phyloP scores from a whole-genome alignment of 2,329 filamentous ascomycete genomes.

The Arthrinium phaeospermum region DNA sequence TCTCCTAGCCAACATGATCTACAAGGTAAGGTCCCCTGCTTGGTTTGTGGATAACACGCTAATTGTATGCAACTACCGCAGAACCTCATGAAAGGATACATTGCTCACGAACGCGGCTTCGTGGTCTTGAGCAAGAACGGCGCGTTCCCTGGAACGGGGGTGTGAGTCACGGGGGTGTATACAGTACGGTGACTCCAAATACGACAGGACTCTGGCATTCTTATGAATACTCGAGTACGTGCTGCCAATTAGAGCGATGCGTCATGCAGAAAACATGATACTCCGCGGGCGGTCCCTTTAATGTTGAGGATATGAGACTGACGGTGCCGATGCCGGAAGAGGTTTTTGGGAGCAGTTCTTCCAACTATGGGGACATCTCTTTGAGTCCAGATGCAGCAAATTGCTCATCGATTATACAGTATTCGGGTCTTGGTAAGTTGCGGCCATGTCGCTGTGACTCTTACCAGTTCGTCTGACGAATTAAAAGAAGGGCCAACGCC shows the following conservation, averaged over 20 bases:
- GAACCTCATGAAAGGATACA: slow-evolving; percentile 98
- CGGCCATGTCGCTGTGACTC: background rate
- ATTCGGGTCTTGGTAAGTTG: background rate
- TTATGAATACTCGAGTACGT: background rate
- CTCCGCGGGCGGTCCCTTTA: background rate
- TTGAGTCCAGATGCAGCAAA: background rate
- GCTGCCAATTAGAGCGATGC: background rate
- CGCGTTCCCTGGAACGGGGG: slow-evolving; percentile 89
- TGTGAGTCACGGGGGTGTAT: slow-evolving; percentile 45
- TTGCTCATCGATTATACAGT: background rate
- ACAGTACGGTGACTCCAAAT: background rate
- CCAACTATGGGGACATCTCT: background rate
- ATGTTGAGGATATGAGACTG: background rate
- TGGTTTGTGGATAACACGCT: background rate
- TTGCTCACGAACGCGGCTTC: slow-evolving; percentile 85
- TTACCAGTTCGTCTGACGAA: background rate
- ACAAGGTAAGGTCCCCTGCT: slow-evolving; percentile 71
- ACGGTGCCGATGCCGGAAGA: background rate
- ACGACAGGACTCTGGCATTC: background rate
- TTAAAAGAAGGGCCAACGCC: background rate
- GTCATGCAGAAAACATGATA: background rate
- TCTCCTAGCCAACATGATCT: slow-evolving; percentile 93
- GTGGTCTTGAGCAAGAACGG: slow-evolving; percentile 92
- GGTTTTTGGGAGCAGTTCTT: background rate
- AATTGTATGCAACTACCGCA: slow-evolving; percentile 43